Conservation (phyloP, 116 monocot genomes). For the Dioscorea cayenensis region DNA sequence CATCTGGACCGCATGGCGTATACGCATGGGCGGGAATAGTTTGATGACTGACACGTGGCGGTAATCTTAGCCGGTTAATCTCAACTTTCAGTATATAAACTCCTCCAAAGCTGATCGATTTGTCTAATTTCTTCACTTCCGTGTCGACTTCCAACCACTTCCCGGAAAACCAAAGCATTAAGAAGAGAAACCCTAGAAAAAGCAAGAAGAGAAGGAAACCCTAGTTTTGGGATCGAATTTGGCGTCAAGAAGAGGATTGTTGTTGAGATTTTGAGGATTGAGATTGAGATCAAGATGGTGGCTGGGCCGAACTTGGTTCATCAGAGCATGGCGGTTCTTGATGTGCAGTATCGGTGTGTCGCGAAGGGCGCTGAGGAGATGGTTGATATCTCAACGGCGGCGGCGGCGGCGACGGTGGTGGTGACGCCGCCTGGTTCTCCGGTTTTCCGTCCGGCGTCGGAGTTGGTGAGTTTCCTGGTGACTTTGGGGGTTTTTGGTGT, state of each 20-base stretch:
- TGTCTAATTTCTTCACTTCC: background rate
- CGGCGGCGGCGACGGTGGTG: constrained; percentile 11
- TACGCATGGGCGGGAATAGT: background rate
- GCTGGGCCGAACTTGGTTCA: constrained; percentile 40
- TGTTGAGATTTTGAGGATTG: background rate
- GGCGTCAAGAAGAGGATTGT: background rate
- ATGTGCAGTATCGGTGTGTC: constrained; percentile 33
- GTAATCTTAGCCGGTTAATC: background rate
- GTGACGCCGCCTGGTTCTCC: constrained; percentile 9
- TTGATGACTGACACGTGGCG: background rate
- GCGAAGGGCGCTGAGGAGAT: constrained; percentile 40
- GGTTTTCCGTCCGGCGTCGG: background rate
- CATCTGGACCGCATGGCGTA: background rate
- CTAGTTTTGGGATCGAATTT: background rate
- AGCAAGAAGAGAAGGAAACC: background rate
- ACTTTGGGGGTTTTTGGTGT: constrained; percentile 16
- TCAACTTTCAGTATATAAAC: background rate
- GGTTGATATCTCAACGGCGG: constrained; percentile 21
- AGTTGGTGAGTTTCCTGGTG: constrained; percentile 2
- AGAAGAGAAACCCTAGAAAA: background rate
- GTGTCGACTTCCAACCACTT: background rate
- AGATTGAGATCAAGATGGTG: constrained; percentile 28
- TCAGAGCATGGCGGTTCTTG: constrained; percentile 37
- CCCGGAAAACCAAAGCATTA: background rate
- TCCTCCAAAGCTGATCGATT: background rate